phyloP scores from a whole-genome alignment of 495 filamentous ascomycete species.

The Haplographium delicatum region DNA sequence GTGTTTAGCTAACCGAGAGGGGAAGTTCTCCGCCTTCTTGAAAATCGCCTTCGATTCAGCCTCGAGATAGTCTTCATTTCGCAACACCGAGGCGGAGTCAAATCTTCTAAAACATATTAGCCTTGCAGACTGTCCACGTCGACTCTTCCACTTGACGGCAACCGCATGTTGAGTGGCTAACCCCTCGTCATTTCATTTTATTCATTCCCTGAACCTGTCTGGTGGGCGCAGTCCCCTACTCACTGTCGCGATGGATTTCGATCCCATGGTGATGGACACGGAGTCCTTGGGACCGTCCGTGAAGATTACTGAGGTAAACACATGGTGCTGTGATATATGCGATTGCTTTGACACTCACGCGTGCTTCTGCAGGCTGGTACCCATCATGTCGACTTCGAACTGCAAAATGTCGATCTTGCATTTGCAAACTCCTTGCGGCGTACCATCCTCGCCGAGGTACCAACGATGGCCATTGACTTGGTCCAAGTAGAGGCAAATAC shows the following conservation, averaged over 20 bases:
- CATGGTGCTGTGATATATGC: not conserved
- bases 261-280: conserved; percentile 54
- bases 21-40: no score
- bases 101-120: conserved; percentile 13
- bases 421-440: conserved; percentile 95
- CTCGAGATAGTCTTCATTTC: not conserved
- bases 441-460: conserved; percentile 88
- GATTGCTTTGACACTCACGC: conserved; percentile 11
- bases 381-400: conserved; percentile 73
- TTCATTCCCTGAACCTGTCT: conserved; percentile 2
- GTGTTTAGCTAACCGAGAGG: no score
- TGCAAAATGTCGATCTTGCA: conserved; percentile 72
- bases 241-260: conserved; percentile 57
- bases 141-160: not conserved
- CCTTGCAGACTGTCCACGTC: conserved; percentile 16
- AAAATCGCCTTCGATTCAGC: no score
- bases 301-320: conserved; percentile 63
- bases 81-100: conserved; percentile 1
- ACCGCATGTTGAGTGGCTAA: no score
- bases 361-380: conserved; percentile 50
- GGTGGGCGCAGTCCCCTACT: not conserved
- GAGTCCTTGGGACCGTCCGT: conserved; percentile 63
- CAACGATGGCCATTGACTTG: conserved; percentile 90
- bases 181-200: not conserved
- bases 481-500: conserved; percentile 92